Evolutionary conservation across 2,329 filamentous ascomycete genomes (phyloP).

Genomic region (Pseudocercospora musae): DNA sequence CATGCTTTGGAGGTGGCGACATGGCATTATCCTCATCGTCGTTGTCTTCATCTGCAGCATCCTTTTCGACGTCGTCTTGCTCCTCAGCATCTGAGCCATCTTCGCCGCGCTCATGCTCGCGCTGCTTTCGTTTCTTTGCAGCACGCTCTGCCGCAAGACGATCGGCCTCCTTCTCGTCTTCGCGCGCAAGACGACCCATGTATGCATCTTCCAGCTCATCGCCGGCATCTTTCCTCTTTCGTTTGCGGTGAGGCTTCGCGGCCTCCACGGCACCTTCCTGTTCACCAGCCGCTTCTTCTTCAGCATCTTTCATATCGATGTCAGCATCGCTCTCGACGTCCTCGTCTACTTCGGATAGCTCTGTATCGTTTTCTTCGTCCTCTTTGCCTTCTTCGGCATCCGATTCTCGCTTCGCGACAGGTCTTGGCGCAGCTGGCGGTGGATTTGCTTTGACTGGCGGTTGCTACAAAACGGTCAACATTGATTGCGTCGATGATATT

Average conservation of each 20-base stretch:
- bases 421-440: not conserved
- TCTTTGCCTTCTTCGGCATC: conserved; percentile 35
- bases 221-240: conserved; percentile 41
- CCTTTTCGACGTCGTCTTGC: conserved; percentile 25
- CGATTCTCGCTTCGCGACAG: not conserved
- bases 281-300: conserved; percentile 17
- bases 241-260: conserved; percentile 58
- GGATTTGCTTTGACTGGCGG: conserved; percentile 29
- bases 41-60: conserved; percentile 24
- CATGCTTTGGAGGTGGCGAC: conserved; percentile 58
- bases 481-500: not conserved
- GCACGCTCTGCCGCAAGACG: conserved; percentile 29
- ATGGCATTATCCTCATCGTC: conserved; percentile 43
- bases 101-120: conserved; percentile 25
- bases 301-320: conserved; percentile 23
- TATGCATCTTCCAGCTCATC: conserved; percentile 70
- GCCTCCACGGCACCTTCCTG: conserved; percentile 25
- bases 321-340: conserved; percentile 19
- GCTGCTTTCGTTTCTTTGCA: conserved; percentile 31
- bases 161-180: conserved; percentile 38
- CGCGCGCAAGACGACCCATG: conserved; percentile 59
- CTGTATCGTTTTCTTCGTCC: conserved; percentile 32
- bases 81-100: conserved; percentile 28
- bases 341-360: conserved; percentile 21
- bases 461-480: conserved; percentile 34